Evolutionary conservation across 2,329 filamentous ascomycete genomes (phyloP), one percentile per base, ranked within the genome.

Genomic region (Emergomyces africanus): DNA sequence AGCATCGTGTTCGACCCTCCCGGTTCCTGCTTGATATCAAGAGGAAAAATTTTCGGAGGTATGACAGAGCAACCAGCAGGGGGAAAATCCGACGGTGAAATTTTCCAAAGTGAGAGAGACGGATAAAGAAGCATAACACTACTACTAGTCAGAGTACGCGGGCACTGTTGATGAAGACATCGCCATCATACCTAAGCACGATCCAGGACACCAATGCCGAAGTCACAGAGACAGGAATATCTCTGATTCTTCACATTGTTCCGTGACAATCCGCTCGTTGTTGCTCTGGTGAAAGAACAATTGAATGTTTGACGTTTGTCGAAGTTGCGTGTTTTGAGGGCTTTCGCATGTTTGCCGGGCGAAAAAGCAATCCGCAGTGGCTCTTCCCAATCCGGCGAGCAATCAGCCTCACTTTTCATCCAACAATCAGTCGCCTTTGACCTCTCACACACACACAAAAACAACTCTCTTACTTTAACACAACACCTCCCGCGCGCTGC

Each of bases 371-470:
- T 37, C 33, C 14, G 5, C 15, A 5, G n/a, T 15, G 12, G 39
- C 23, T 44, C 30, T 55, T 55, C 53, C 53, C 53, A 55, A 55
- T 42, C 37, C 39, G 53, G 33, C 57, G 28, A 60, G 46, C 54
- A 57, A 57, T n/a, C 54, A 60, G 41, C 58, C 42, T 42, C 48
- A 54, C 23, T 30, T 39, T 54, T 15, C 42, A 46, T 46, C 25
- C 50, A 33, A 42, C 57, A n/a, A n/a, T n/a, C n/a, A n/a, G 20
- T 56, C 53, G 23, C 37, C 28, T 54, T n/a, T 39, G 20, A 23
- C n/a, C n/a, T 37, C 50, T 55, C 49, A 4, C 33, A 35, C 41
- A 56, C n/a, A n/a, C n/a, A n/a, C n/a, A 51, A 54, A 55, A 53
- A 46, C 25, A 28, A 35, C n/a, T 42, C 25, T 15, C 42, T 35